phyloP scores from a whole-genome alignment of 331 rosid genomes.

The Saraca asoca region DNA sequence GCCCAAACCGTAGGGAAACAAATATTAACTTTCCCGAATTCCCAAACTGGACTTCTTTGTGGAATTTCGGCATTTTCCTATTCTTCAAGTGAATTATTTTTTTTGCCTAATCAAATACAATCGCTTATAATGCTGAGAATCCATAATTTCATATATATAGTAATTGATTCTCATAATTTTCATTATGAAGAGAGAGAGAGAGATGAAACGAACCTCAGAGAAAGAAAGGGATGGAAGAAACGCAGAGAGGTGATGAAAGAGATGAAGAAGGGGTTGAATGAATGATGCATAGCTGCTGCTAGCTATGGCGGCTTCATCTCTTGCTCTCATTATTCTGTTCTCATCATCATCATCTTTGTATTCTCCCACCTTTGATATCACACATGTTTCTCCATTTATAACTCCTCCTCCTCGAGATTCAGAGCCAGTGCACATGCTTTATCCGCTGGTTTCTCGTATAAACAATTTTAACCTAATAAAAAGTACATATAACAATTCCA shows the following conservation, averaged over 20 bases:
- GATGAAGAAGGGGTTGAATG: conserved; percentile 41
- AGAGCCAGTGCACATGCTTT: conserved; percentile 72
- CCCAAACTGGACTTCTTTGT: not conserved
- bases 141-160: too few species aligned
- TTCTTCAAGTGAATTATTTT: not conserved
- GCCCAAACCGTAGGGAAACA: not conserved
- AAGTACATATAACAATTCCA: conserved; percentile 25
- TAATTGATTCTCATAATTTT: too few species aligned
- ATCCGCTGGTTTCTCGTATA: conserved; percentile 11
- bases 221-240: conserved; percentile 41
- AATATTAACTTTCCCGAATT: not conserved
- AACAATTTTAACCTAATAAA: not conserved
- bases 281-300: not conserved
- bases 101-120: not conserved
- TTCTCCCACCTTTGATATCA: conserved; percentile 43
- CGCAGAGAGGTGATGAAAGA: conserved; percentile 22
- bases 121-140: not conserved
- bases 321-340: conserved; percentile 43
- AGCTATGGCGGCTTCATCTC: conserved; percentile 14
- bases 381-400: conserved; percentile 46
- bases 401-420: conserved; percentile 64
- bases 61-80: not conserved
- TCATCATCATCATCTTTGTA: conserved; percentile 33
- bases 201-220: conserved; percentile 42
- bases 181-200: not conserved